Base-by-base conservation (phyloP, 176 grass and related monocot species). In the Raddia distichophylla region DNA sequence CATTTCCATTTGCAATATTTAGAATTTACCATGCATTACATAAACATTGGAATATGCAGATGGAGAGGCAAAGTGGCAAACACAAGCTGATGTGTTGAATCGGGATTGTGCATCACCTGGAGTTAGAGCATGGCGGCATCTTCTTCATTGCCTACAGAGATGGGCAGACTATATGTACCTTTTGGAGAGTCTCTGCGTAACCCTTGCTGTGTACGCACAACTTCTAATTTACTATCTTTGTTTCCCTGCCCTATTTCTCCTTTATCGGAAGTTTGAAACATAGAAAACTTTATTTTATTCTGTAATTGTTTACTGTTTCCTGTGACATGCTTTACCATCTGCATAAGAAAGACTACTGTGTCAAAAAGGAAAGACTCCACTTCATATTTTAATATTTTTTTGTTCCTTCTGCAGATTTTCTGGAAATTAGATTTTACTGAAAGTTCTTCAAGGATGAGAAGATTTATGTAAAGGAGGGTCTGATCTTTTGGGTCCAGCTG, bases 361-460 rank as follows among this genome's bases (percentile, higher is more conserved):
- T 65, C 60, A 78, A 68, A 79, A 57, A 33, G 16, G 10, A 73
- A 42, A 55, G 32, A 18, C 15, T 69, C 79, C 69, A 63, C 22
- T 10, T 67, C 85, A 61, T 73, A 5, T 76, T 52, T 73, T 67
- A 42, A 71, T 64, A 48, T 72, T 58, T 11, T 27, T 74, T 71
- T 33, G 55, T 78, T 79, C 14, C 33, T 80, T 75, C 19, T 80
- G 15, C 86, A 98, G 96, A 50, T 89, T 79, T 93, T 95, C 76
- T 98, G 88, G 96, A 98, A 95, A 84, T 86, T 98, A 86, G 92
- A 98, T 78, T 87, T 92, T 75, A 93, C 89, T 61, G 96, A 95
- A 89, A 82, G 96, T 89, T 95, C 93, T 79, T 98, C 93, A 61
- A 88, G 96, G 78, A 98, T 98, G 93, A 98, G 96, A 93, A 90